Percentiles rank a stretch among this genome's conserved stretches.
These are phyloP conservation scores for Psilocybe mexicana DNA, from an alignment of 1,284 basidiomycete species.

Conservation along the genomic window DNA sequence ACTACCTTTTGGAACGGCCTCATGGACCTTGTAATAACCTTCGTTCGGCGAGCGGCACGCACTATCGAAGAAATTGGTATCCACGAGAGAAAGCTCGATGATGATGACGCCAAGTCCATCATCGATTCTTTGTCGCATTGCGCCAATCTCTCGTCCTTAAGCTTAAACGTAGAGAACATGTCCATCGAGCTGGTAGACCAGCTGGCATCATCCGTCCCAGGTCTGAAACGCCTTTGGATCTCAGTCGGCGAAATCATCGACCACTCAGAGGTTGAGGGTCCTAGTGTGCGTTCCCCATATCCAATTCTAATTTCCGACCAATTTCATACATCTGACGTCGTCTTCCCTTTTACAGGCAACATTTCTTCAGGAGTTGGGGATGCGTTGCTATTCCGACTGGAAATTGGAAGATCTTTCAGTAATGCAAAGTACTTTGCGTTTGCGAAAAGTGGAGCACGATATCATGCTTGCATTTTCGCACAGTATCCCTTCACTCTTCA, in stretches of 20 bases:
- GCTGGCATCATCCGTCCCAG: neutral
- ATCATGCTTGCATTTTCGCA: slow-evolving; percentile 2
- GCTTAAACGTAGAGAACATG: neutral
- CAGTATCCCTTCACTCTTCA: slow-evolving; percentile 4
- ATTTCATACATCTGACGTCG: neutral
- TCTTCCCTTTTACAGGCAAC: neutral
- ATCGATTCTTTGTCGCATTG: neutral
- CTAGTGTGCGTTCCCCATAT: neutral
- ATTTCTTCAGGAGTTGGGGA: neutral
- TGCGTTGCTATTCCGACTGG: slow-evolving; percentile 3
- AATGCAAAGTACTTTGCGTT: neutral
- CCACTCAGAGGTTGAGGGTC: neutral
- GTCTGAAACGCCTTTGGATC: slow-evolving; percentile 1
- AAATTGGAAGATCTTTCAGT: slow-evolving; percentile 5
- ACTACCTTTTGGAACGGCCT: neutral
- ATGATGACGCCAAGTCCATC: neutral
- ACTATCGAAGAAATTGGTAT: neutral
- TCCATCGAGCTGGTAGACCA: neutral
- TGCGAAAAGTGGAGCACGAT: neutral
- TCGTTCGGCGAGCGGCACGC: neutral
- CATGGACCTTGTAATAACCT: neutral
- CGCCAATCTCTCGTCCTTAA: neutral
- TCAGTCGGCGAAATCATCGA: neutral
- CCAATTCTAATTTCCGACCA: neutral
- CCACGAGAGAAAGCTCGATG: neutral